Percentiles rank a stretch among this genome's conserved stretches.
Evolutionary conservation across 176 grass and related monocot species (phyloP).

Genomic region (Secale cereale): DNA sequence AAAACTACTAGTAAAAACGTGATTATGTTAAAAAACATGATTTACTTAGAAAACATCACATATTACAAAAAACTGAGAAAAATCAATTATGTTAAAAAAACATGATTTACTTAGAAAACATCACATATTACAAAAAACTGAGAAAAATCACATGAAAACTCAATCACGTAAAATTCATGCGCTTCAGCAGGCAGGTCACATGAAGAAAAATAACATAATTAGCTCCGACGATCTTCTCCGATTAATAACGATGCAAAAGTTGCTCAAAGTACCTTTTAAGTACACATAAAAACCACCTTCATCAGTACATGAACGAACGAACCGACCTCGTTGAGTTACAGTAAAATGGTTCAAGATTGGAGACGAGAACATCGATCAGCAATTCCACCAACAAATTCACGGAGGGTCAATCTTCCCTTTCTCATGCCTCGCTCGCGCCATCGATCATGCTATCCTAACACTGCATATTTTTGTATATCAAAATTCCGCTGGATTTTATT

Average conservation of each 20-base stretch:
- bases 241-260: not conserved
- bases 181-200: not conserved
- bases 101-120: too few species aligned
- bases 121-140: too few species aligned
- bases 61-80: too few species aligned
- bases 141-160: too few species aligned
- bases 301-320: too few species aligned
- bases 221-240: not conserved
- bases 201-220: not conserved
- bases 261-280: not conserved
- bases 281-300: not conserved
- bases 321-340: not conserved
- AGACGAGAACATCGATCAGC: not conserved
- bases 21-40: too few species aligned
- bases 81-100: too few species aligned
- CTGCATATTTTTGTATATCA: not conserved
- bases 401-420: not conserved
- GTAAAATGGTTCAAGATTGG: not conserved
- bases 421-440: not conserved
- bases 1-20: too few species aligned
- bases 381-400: not conserved
- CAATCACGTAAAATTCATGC: too few species aligned
- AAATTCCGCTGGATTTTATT: not conserved
- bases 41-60: too few species aligned
- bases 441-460: constrained; percentile 1